Conservation (phyloP, 2,329 filamentous ascomycete genomes). For the Fusarium acutatum region DNA sequence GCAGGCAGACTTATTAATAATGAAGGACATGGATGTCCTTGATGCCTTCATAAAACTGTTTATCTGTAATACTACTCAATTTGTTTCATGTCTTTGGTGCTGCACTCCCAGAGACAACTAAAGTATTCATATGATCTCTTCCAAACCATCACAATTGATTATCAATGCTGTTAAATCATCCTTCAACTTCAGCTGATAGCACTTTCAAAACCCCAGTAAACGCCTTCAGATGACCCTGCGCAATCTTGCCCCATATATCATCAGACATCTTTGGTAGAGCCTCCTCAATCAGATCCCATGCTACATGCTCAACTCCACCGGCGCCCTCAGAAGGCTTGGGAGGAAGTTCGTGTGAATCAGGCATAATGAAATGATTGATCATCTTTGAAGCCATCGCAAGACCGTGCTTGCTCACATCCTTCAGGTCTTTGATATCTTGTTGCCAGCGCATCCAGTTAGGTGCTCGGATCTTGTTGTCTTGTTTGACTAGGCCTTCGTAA, state of each 20-base stretch:
- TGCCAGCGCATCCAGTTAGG: constrained; percentile 46
- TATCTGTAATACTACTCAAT: background rate
- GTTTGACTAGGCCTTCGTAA: constrained; percentile 38
- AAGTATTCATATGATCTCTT: background rate
- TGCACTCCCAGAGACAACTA: background rate
- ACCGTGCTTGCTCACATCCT: constrained; percentile 41
- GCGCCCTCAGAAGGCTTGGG: constrained; percentile 10
- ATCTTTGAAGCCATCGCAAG: constrained; percentile 35
- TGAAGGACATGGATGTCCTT: too few species aligned
- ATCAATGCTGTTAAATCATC: background rate
- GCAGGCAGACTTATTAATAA: background rate
- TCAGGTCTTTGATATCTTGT: constrained; percentile 45
- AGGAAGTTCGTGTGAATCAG: constrained; percentile 14
- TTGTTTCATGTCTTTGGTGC: background rate
- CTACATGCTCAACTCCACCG: constrained; percentile 45
- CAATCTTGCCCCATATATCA: constrained; percentile 46
- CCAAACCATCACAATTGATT: background rate
- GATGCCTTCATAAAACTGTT: background rate
- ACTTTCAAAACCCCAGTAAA: constrained; percentile 37
- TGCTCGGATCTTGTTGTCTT: constrained; percentile 27
- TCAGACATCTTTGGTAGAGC: constrained; percentile 29
- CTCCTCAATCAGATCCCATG: constrained; percentile 46
- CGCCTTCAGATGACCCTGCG: constrained; percentile 40
- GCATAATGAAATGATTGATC: constrained; percentile 43
- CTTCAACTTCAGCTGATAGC: constrained; percentile 24